Conservation (phyloP, 495 filamentous ascomycete species). For the Articulospora tetracladia region DNA sequence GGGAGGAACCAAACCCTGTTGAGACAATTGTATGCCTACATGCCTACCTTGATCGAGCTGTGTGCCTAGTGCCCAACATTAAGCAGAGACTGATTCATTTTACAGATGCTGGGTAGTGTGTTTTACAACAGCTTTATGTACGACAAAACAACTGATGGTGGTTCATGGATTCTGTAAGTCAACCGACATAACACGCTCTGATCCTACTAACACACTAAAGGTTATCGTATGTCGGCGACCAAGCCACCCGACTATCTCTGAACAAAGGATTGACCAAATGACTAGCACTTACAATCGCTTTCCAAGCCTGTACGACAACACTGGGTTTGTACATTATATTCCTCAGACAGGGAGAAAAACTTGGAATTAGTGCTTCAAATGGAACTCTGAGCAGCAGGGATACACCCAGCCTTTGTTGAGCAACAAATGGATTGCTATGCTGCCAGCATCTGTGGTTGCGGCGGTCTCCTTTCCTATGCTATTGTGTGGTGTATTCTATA, state of each 20-base stretch:
- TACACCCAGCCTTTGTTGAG: not conserved
- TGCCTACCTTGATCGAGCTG: too few relatives aligned
- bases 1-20: too few relatives aligned
- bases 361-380: too few relatives aligned
- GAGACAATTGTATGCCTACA: too few relatives aligned
- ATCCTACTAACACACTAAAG: not conserved
- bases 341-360: too few relatives aligned
- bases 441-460: constrained; percentile 4
- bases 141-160: constrained; percentile 8
- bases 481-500: constrained; percentile 9
- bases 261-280: not conserved
- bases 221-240: not conserved
- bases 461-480: constrained; percentile 16
- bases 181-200: not conserved
- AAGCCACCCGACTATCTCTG: too few relatives aligned
- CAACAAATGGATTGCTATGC: not conserved
- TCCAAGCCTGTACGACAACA: not conserved
- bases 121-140: constrained; percentile 7
- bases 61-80: too few relatives aligned
- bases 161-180: constrained; percentile 10
- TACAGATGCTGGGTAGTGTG: constrained; percentile 7
- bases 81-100: too few relatives aligned
- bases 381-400: too few relatives aligned
- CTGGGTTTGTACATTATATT: too few relatives aligned
- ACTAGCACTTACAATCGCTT: not conserved